Evolutionary conservation across 306 rosid genomes (phyloP).

Genomic region (Betula pendula): DNA sequence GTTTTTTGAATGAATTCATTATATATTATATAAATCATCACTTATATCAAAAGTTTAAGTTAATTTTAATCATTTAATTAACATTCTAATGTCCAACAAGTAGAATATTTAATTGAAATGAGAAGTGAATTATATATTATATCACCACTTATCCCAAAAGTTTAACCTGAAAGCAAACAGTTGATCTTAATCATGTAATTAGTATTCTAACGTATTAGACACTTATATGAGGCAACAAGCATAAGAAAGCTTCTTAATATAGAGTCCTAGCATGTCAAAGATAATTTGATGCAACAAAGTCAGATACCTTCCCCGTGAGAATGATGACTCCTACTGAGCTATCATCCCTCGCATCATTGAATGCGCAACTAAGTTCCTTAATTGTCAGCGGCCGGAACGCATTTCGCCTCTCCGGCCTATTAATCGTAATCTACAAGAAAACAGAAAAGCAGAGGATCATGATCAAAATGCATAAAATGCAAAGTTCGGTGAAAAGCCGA

Average conservation of each 20-base stretch:
- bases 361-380: conserved; percentile 79
- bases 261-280: neutral
- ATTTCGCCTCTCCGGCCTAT: conserved; percentile 79
- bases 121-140: no score
- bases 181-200: no score
- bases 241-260: neutral
- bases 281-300: neutral
- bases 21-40: no score
- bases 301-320: conserved; percentile 70
- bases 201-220: no score
- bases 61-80: no score
- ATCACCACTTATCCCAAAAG: no score
- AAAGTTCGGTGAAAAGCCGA: neutral
- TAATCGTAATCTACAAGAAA: conserved; percentile 61
- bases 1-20: neutral
- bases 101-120: no score
- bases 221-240: neutral
- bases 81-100: no score
- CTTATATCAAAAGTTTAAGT: no score
- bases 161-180: no score
- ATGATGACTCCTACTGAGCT: conserved; percentile 73
- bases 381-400: conserved; percentile 80
- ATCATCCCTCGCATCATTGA: conserved; percentile 78
- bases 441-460: neutral
- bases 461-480: neutral